Conservation (phyloP, 148 eudicot genomes). For the Rhododendron ovatum region DNA sequence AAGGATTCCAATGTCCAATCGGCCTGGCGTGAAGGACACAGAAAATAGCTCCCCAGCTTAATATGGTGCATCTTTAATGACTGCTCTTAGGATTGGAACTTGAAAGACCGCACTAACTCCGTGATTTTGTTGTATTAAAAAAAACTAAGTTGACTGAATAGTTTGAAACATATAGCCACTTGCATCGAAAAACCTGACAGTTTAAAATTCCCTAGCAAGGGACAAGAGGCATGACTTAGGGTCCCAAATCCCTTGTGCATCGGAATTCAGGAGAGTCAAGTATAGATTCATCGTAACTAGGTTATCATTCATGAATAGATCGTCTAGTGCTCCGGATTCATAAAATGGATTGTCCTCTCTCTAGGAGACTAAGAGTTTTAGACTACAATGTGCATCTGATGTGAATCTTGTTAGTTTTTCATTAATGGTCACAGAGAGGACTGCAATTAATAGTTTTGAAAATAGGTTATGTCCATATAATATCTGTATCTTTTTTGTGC, state of each 20-base stretch:
- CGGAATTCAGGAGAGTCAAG: background rate
- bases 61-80: background rate
- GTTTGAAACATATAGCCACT: background rate
- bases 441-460: slow-evolving; percentile 1
- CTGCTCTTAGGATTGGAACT: background rate
- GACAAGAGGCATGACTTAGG: background rate
- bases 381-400: slow-evolving; percentile 9
- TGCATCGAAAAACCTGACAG: background rate
- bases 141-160: background rate
- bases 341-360: slow-evolving; percentile 5
- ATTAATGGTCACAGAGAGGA: slow-evolving; percentile 7
- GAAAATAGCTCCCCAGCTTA: background rate
- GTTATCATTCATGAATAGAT: slow-evolving; percentile 17
- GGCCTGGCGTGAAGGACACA: too few species aligned
- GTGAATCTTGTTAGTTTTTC: slow-evolving; percentile 14
- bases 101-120: background rate
- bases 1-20: background rate
- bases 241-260: background rate
- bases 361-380: background rate
- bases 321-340: slow-evolving; percentile 13
- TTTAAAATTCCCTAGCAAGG: background rate
- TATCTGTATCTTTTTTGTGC: background rate
- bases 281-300: slow-evolving; percentile 24
- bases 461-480: slow-evolving; percentile 12
- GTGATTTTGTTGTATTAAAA: background rate